These are phyloP conservation scores for Eremothecium cymbalariae DNA, from an alignment of 1,139 yeast species.

Conservation along the genomic window DNA sequence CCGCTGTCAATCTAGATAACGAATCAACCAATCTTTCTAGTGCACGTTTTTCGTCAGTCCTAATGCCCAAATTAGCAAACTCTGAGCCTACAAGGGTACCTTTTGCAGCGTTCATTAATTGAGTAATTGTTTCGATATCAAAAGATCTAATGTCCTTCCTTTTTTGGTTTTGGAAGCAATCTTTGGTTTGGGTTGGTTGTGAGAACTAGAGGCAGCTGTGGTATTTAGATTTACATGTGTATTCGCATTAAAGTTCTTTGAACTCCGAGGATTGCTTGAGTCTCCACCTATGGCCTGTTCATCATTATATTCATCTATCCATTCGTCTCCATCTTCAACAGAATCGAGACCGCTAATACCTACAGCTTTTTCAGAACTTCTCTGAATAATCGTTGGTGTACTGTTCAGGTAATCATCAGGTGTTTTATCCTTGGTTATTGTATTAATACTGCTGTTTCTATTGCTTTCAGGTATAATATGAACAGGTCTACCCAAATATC, in stretches of 20 bases:
- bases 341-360: too few relatives aligned
- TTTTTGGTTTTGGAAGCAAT: constrained; percentile 8
- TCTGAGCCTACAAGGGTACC: constrained; percentile 40
- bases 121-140: constrained; percentile 50
- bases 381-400: too few relatives aligned
- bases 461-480: too few relatives aligned
- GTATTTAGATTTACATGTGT: too few relatives aligned
- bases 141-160: constrained; percentile 40
- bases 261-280: constrained; percentile 8
- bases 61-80: constrained; percentile 64
- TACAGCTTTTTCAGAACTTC: too few relatives aligned
- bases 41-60: constrained; percentile 66
- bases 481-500: too few relatives aligned
- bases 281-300: neutral
- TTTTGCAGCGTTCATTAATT: constrained; percentile 55
- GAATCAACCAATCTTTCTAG: constrained; percentile 82
- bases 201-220: too few relatives aligned
- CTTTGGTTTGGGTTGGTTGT: constrained; percentile 4
- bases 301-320: neutral
- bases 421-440: too few relatives aligned
- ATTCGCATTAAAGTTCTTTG: constrained; percentile 6
- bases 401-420: too few relatives aligned
- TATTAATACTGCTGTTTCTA: too few relatives aligned
- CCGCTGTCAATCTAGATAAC: constrained; percentile 74
- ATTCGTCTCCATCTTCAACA: constrained; percentile 8